Evolutionary conservation across 164 flowering plant species (phyloP).

Genomic region (Macadamia integrifolia): DNA sequence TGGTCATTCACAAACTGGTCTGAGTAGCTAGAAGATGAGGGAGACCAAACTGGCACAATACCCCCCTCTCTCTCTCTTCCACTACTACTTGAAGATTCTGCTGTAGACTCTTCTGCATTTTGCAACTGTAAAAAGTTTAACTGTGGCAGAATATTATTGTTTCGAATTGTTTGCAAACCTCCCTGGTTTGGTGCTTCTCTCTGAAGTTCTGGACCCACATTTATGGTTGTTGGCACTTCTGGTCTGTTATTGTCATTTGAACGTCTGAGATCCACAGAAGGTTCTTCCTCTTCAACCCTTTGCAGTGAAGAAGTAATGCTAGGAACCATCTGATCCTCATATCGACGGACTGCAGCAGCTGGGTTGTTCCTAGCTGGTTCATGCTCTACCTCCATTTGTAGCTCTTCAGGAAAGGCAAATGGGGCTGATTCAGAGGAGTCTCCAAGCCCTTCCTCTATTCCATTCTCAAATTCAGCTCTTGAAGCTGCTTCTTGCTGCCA

Average conservation of each 20-base stretch:
- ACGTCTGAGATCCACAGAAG: slow-evolving; percentile 38
- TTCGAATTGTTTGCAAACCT: slow-evolving; percentile 21
- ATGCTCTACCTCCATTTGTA: slow-evolving; percentile 63
- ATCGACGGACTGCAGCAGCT: slow-evolving; percentile 29
- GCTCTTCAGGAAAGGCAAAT: slow-evolving; percentile 69
- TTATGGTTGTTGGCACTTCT: slow-evolving; percentile 63
- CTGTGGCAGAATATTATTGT: slow-evolving; percentile 22
- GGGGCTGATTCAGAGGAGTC: slow-evolving; percentile 65
- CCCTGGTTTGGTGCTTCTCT: slow-evolving; percentile 30
- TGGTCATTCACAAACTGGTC: slow-evolving; percentile 71
- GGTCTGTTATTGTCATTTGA: slow-evolving; percentile 43
- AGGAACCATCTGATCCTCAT: slow-evolving; percentile 93
- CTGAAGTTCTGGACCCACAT: slow-evolving; percentile 27
- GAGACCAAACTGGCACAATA: slow-evolving; percentile 95
- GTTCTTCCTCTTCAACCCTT: slow-evolving; percentile 56
- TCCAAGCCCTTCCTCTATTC: slow-evolving; percentile 94
- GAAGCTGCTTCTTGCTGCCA: slow-evolving; percentile 86
- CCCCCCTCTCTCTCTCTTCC: slow-evolving; percentile 85
- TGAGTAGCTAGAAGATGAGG: slow-evolving; percentile 56
- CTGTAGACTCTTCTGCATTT: slow-evolving; percentile 54
- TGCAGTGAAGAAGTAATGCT: slow-evolving; percentile 67
- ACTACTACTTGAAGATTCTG: slow-evolving; percentile 67
- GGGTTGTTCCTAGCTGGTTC: slow-evolving; percentile 47
- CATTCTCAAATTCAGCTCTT: slow-evolving; percentile 84
- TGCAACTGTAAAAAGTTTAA: slow-evolving; percentile 28